Evolutionary conservation across 1,284 basidiomycete species (phyloP), one percentile per base, ranked within the genome.

Genomic region (Leccinum idahoense): DNA sequence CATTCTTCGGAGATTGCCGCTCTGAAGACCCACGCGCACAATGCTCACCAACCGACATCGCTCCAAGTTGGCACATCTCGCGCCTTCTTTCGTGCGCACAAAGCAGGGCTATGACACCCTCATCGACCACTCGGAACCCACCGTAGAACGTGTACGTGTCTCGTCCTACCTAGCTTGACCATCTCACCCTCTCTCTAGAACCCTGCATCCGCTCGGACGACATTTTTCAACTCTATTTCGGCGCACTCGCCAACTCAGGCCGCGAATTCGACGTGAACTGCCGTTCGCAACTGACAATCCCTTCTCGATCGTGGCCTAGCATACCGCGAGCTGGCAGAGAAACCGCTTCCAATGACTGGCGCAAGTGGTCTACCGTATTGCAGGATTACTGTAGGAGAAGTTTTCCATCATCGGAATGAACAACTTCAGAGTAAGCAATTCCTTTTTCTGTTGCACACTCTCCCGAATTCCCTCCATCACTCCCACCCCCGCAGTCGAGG

Each of bases 81-180:
- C 61, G 79, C 82, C 3, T 77, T 92, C n/a, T 89, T 86, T 71
- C 81, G 84, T 53, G 89, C 88, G 85, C 59, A 78, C 86, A 37
- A 84, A 83, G 65, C 81, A 86, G 1, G 15, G 18, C 1, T 86
- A 87, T 74, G 87, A 91, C 63, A 77, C 89, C 26, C 77, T 92
- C 64, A 83, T 90, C 65, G 85, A 80, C 69, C 83, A 90, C 63
- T 93, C 91, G 90, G 90, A 93, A 71, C 81, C 86, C 66, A 86
- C 87, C 82, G 84, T 83, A 69, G 87, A 92, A 82, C 90, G 88
- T 72, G 91, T 92, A 77, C 73, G 89, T 85, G 44, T 46, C 44
- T 46, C 15, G 2, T 6, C 55, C 20, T 46, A 18, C 6, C 2
- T 18, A 11, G 14, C 7, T 1, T 11, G 20, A 20, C 15, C 10